Base-by-base conservation (phyloP, 345 rosid species). In the Eucalyptus camaldulensis region DNA sequence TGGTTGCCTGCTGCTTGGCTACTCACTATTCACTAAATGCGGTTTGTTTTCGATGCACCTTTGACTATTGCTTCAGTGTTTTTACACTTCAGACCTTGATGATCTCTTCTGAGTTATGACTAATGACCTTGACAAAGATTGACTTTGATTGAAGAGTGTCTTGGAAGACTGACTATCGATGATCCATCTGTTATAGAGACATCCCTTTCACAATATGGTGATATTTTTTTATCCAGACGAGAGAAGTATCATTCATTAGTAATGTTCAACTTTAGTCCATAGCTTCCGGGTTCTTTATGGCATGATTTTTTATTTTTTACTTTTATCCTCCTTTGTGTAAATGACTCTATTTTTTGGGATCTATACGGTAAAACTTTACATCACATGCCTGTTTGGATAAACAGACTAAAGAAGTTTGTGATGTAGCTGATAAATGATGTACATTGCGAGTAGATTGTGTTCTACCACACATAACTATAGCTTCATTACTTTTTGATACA, bases 1-100 rank as follows among this genome's bases (percentile, higher is more conserved):
- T 98, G 99, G 94, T 98, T 91, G 98, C 98, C 6, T 95, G 95
- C 92, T 96, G 98, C 93, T 99, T 97, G 92, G 99, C 99, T 54
- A 96, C 99, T 49, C 99, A 98, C 92, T 98, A 91, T 90, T 90
- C 95, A 87, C 92, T 98, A 91, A 92, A 95, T 88, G 92, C 93
- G 85, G 99, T 98, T 88, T 89, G 96, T 92, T 86, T 87, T 89
- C 49, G 62, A 43, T 88, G 62, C 40, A 85, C 86, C 89, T 83
- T 88, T 51, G 27, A 88, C 33, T 65, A 10, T 85, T 60, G 22
- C 65, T 54, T 54, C 10, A 13, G 4, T 89, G 69, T 85, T 92
- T 86, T 62, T 87, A 17, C 88, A 19, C 27, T 81, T 54, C 62
- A 13, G 88, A 81, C 47, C 58, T 49, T 54, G 69, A 62, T 62